Conservation (phyloP, 2,329 filamentous ascomycete genomes). For the Fusarium paranaense region DNA sequence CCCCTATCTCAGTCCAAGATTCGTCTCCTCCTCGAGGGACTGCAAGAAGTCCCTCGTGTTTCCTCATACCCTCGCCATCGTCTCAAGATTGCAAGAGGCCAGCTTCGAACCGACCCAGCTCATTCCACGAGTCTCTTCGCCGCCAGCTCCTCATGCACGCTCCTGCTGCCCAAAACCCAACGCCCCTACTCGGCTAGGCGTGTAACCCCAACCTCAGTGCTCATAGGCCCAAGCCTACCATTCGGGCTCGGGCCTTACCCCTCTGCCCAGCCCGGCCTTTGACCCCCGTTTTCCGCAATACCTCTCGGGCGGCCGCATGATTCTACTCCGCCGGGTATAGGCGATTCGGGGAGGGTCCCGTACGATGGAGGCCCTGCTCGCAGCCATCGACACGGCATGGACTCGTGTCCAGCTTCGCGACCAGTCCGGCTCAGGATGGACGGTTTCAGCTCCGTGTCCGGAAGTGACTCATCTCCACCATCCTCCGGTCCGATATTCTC, state of each 20-base stretch:
- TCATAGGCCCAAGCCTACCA: conserved; percentile 19
- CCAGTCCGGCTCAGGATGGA: conserved; percentile 19
- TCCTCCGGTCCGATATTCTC: conserved; percentile 25
- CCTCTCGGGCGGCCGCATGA: conserved; percentile 14
- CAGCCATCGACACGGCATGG: conserved; percentile 24
- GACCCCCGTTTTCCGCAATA: conserved; percentile 21
- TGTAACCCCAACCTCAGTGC: neutral
- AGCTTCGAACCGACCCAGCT: conserved; percentile 19
- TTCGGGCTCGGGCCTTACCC: neutral
- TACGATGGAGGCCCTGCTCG: conserved; percentile 10
- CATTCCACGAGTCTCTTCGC: conserved; percentile 22
- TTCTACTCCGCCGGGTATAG: conserved; percentile 9
- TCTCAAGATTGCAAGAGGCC: conserved; percentile 5
- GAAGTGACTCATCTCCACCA: conserved; percentile 30
- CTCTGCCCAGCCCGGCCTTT: conserved; percentile 4
- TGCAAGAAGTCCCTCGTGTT: neutral
- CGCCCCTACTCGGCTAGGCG: conserved; percentile 24
- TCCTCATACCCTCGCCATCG: conserved; percentile 15
- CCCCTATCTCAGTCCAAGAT: neutral
- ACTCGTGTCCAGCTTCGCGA: conserved; percentile 27
- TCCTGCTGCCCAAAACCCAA: conserved; percentile 37
- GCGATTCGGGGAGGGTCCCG: conserved; percentile 29
- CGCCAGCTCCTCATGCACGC: conserved; percentile 35
- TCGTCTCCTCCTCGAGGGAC: neutral
- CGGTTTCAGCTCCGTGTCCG: conserved; percentile 22